Evolutionary conservation across 2,329 filamentous ascomycete genomes (phyloP), one percentile per base, ranked within the genome.

Genomic region (Colletotrichum lentis): DNA sequence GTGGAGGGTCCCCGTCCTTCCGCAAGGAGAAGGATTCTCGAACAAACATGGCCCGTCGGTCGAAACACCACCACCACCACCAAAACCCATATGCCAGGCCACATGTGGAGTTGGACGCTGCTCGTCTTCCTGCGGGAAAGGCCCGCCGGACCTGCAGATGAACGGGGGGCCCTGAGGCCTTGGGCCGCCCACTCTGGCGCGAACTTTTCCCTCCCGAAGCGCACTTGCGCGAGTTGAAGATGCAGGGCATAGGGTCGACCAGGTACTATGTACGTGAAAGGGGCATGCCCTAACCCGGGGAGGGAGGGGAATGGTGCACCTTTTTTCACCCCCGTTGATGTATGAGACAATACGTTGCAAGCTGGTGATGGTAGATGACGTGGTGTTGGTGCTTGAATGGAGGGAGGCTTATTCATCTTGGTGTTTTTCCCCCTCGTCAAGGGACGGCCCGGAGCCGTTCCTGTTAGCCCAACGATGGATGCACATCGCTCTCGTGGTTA

Each of bases 131-230:
- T 66, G 62, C 66, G 62, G 66, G 62, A 64, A 50, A 64, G 62
- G 62, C 49, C 62, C 62, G 62, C 56, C 56, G 66, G 62, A 61
- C 66, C 66, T 69, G 66, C 66, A 69, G 66, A 65, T 50, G 43
- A 46, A 69, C 54, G 66, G 62, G 53, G 44, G 24, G 20, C 37
- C 31, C 43, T 50, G 27, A 49, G 47, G 7, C 54, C 20, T 43
- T 52, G 44, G 46, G 46, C 22, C 27, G 35, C 20, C 60, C 54
- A 54, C 46, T 49, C 55, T 69, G 47, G 62, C 50, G 62, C 62
- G 49, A 59, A 55, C 54, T 57, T 43, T 14, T 49, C 44, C 18
- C 8, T 35, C 31, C 41, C 49, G 39, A 61, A 39, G 65, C 65
- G 44, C 62, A 50, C 58, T 65, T 44, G 62, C 55, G 62, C 62